Conservation (phyloP, 2,329 filamentous ascomycete species). For the Sarocladiaceae sp. region DNA sequence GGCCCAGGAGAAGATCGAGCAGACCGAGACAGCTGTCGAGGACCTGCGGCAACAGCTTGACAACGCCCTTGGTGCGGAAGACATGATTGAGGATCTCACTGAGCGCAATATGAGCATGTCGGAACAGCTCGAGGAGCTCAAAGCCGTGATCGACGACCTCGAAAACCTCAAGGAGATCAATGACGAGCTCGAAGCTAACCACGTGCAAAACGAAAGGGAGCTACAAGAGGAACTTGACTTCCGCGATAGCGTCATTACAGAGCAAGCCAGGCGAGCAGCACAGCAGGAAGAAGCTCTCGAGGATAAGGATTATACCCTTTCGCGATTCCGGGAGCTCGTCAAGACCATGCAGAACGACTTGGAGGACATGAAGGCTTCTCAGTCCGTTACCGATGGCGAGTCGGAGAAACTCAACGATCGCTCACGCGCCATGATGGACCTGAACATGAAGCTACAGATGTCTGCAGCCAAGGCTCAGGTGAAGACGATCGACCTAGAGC, state of each 20-base stretch:
- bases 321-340: conserved; percentile 83
- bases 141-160: conserved; percentile 75
- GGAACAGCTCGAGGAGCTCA: conserved; percentile 77
- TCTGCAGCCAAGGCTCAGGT: conserved; percentile 87
- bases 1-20: conserved; percentile 65
- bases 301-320: conserved; percentile 85
- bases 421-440: conserved; percentile 90
- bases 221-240: conserved; percentile 90
- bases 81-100: conserved; percentile 88
- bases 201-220: conserved; percentile 88
- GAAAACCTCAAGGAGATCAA: conserved; percentile 87
- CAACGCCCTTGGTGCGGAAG: conserved; percentile 78
- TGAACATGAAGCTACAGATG: conserved; percentile 88
- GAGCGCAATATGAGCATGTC: conserved; percentile 80
- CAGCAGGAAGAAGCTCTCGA: conserved; percentile 76
- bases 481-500: conserved; percentile 88
- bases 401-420: conserved; percentile 83
- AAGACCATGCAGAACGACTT: conserved; percentile 78
- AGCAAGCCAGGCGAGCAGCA: conserved; percentile 65
- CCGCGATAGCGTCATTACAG: conserved; percentile 76
- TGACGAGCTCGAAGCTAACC: conserved; percentile 89
- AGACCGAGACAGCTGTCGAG: conserved; percentile 69
- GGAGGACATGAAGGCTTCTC: conserved; percentile 86
- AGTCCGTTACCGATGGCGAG: conserved; percentile 87
- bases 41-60: conserved; percentile 89